Evolutionary conservation across 306 rosid genomes (phyloP).

Genomic region (Styphnolobium japonicum): DNA sequence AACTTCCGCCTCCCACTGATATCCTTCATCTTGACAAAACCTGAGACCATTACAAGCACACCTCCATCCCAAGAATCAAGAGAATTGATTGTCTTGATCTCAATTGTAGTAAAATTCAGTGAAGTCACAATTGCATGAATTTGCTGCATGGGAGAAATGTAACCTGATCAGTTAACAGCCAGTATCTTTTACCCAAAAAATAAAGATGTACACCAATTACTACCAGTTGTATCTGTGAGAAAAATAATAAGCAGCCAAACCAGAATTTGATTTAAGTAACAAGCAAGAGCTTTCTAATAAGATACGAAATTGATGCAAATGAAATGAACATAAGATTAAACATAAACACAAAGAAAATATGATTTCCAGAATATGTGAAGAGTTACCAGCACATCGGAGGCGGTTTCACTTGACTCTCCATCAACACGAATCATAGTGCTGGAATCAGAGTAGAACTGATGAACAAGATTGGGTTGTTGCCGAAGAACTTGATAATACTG

Average conservation of each 20-base stretch:
- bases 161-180: not conserved
- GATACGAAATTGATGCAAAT: too few relatives aligned
- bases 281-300: not conserved
- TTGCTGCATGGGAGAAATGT: constrained; percentile 49
- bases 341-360: too few relatives aligned
- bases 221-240: not conserved
- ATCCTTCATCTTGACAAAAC: constrained; percentile 74
- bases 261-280: not conserved
- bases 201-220: not conserved
- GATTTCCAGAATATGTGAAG: too few relatives aligned
- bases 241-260: not conserved
- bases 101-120: constrained; percentile 63
- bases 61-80: constrained; percentile 89
- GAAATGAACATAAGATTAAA: too few relatives aligned
- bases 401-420: constrained; percentile 58
- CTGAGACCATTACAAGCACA: constrained; percentile 85
- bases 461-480: constrained; percentile 68
- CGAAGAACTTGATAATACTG: constrained; percentile 85
- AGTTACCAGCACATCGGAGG: constrained; percentile 55
- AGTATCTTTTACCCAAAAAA: not conserved
- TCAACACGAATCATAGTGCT: constrained; percentile 71
- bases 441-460: constrained; percentile 75
- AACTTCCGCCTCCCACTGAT: constrained; percentile 62
- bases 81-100: constrained; percentile 86
- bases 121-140: constrained; percentile 66